phyloP scores from a whole-genome alignment of 1,139 yeast species.

The Yamadazyma siamensis region DNA sequence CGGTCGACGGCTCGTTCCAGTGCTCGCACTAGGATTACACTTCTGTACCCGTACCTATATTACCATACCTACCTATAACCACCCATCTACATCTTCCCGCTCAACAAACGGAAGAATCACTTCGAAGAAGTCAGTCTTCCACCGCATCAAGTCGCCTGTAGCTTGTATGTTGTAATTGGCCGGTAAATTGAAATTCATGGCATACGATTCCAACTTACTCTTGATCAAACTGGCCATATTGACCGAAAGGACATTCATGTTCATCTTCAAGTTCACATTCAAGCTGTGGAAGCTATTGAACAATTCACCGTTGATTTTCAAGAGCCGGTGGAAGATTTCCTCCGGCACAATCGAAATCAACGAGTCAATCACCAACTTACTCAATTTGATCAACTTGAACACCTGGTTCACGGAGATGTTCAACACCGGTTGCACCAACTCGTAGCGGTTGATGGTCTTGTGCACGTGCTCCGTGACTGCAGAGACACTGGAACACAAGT shows the following conservation, averaged over 20 bases:
- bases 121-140: constrained; percentile 27
- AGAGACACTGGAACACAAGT: constrained; percentile 34
- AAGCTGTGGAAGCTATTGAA: constrained; percentile 34
- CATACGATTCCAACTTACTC: constrained; percentile 23
- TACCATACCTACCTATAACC: constrained; percentile 17
- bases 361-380: constrained; percentile 34
- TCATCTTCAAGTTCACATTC: constrained; percentile 28
- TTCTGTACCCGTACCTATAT: no score
- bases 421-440: constrained; percentile 30
- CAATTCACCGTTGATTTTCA: constrained; percentile 37
- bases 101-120: constrained; percentile 29
- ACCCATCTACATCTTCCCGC: constrained; percentile 35
- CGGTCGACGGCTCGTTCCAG: no score
- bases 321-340: constrained; percentile 29
- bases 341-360: constrained; percentile 15
- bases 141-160: constrained; percentile 16
- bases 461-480: constrained; percentile 27
- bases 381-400: constrained; percentile 33
- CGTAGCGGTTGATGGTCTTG: constrained; percentile 11
- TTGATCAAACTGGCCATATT: constrained; percentile 19
- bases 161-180: no score
- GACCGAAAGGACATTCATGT: constrained; percentile 17
- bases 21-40: no score
- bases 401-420: constrained; percentile 34
- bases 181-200: constrained; percentile 23